A percentile compares a stretch with the other conserved stretches of the same genome.
Evolutionary conservation across 306 rosid genomes (phyloP).

Genomic region (Vigna radiata): DNA sequence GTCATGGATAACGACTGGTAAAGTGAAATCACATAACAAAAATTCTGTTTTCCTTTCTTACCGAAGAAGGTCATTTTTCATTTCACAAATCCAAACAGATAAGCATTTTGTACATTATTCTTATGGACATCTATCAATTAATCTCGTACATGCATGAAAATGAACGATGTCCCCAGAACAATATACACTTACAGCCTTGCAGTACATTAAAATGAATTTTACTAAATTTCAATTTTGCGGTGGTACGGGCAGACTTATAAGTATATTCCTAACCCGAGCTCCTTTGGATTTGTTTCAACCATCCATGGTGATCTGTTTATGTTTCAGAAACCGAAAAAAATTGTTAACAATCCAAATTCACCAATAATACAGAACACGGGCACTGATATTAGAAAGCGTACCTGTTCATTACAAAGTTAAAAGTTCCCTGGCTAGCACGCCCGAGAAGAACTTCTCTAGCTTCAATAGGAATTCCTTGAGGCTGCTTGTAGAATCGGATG

Average conservation of each 20-base stretch:
- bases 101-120: conserved; percentile 2
- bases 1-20: neutral
- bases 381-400: conserved; percentile 34
- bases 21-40: neutral
- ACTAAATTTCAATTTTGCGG: conserved; percentile 21
- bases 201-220: conserved; percentile 18
- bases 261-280: conserved; percentile 89
- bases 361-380: neutral
- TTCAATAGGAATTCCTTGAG: conserved; percentile 84
- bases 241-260: conserved; percentile 45
- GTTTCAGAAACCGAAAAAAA: conserved; percentile 21
- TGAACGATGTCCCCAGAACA: conserved; percentile 38
- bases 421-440: conserved; percentile 88
- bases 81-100: conserved; percentile 13
- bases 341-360: conserved; percentile 17
- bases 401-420: conserved; percentile 85
- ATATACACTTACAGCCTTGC: conserved; percentile 25
- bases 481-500: conserved; percentile 53
- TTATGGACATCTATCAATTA: neutral
- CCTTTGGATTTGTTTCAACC: conserved; percentile 91
- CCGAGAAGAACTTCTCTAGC: conserved; percentile 86
- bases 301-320: conserved; percentile 84
- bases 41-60: neutral
- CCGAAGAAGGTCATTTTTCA: conserved; percentile 6
- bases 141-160: conserved; percentile 16